Percentiles rank a stretch among this genome's conserved stretches.
Evolutionary conservation across 2,329 filamentous ascomycete genomes (phyloP).

Genomic region (Talaromyces piceae): DNA sequence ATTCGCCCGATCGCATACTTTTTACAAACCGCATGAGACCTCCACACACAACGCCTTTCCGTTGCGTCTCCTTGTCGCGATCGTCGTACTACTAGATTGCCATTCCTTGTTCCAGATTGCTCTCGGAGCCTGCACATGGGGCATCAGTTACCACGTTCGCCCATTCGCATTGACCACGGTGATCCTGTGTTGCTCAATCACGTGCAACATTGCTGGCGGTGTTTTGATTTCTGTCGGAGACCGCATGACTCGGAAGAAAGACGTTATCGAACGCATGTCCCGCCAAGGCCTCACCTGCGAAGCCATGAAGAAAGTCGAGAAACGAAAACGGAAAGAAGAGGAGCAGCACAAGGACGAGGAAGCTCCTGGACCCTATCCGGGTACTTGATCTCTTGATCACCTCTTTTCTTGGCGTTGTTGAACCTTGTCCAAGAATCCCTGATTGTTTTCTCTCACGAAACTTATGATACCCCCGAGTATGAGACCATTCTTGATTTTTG

Average conservation of each 20-base stretch:
- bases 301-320: conserved; percentile 52
- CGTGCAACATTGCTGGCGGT: conserved; percentile 69
- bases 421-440: too few relatives aligned
- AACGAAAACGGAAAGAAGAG: conserved; percentile 38
- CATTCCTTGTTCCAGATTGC: conserved; percentile 76
- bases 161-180: conserved; percentile 68
- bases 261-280: conserved; percentile 69
- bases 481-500: background rate
- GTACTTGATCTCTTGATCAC: background rate
- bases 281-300: conserved; percentile 66
- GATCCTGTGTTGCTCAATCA: conserved; percentile 72
- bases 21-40: conserved; percentile 85
- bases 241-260: conserved; percentile 72
- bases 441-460: background rate
- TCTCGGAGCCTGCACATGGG: conserved; percentile 71
- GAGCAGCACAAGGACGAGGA: background rate
- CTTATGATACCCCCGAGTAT: background rate
- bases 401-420: too few relatives aligned
- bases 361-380: background rate
- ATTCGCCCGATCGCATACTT: conserved; percentile 74
- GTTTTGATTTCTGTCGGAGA: conserved; percentile 71
- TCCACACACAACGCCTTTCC: conserved; percentile 75
- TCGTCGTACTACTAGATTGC: conserved; percentile 70
- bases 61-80: conserved; percentile 62
- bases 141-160: conserved; percentile 62